Base-by-base conservation (phyloP, 306 rosid species). In the Lithocarpus polystachyus region DNA sequence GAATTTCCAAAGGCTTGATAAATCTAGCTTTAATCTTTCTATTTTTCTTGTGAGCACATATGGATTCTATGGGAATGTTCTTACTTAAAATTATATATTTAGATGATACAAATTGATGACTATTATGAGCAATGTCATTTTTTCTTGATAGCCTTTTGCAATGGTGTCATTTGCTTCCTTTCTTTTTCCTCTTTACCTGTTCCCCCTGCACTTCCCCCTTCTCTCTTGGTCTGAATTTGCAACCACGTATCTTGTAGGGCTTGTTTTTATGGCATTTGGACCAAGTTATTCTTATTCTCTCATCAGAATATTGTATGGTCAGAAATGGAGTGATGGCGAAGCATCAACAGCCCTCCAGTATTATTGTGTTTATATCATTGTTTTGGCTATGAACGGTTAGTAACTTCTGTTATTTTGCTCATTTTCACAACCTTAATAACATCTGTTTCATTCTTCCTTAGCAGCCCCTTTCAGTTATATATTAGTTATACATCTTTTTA, bases 251-350 rank as follows among this genome's bases (percentile, higher is more conserved):
- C 77, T 62, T 90, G 84, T 84, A 95, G 99, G 98, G 53, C 90
- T 95, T 81, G 78, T 92, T 68, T 87, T 92, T 80, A 88, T 95
- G 90, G 98, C 98, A 69, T 95, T 95, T 85, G 99, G 99, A 71
- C 98, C 97, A 20, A 90, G 99, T 83, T 95, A 90, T 82, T 85
- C 97, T 59, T 95, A 95, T 86, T 91, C 98, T 4, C 97, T 95
- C 79, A 83, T 95, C 89, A 89, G 98, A 83, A 84, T 92, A 89
- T 80, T 95, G 26, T 95, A 92, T 72, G 99, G 99, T 28, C 86
- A 71, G 84, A 91, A 91, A 82, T 95, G 97, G 98, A 95, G 99
- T 85, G 96, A 95, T 68, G 97, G 98, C 71, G 99, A 95, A 87
- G 98, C 99, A 68, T 80, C 98, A 76, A 88, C 85, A 71, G 94